Conservation (phyloP, 2,329 filamentous ascomycete species). For the Beauveria sp. region DNA sequence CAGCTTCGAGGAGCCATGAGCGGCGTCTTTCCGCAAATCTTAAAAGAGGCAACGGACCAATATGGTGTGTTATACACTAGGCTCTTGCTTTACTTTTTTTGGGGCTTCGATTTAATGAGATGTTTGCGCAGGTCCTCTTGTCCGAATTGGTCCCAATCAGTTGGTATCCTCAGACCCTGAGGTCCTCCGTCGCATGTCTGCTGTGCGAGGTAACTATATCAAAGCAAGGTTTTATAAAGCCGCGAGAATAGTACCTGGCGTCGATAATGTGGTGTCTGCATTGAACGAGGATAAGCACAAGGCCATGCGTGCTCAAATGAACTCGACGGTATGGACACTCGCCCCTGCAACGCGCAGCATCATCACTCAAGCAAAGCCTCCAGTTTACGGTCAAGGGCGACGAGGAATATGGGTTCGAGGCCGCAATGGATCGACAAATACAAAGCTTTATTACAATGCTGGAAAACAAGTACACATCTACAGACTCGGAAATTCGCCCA, state of each 20-base stretch:
- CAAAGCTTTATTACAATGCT: conserved; percentile 36
- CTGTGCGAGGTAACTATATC: conserved; percentile 28
- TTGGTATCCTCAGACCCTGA: conserved; percentile 32
- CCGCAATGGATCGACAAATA: conserved; percentile 32
- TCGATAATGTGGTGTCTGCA: conserved; percentile 45
- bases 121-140: conserved; percentile 22
- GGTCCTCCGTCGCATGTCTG: conserved; percentile 29
- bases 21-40: conserved; percentile 21
- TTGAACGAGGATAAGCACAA: conserved; percentile 36
- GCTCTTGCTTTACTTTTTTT: not conserved
- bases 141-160: conserved; percentile 36
- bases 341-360: not conserved
- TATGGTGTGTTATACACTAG: conserved; percentile 16
- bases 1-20: conserved; percentile 21
- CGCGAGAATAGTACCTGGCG: conserved; percentile 43
- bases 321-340: conserved; percentile 29
- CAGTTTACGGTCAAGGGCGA: conserved; percentile 46
- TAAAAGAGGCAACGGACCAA: conserved; percentile 18
- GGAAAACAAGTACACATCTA: conserved; percentile 38
- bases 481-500: conserved; percentile 22
- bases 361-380: conserved; percentile 4
- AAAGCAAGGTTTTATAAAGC: conserved; percentile 39
- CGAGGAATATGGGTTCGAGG: conserved; percentile 32
- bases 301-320: conserved; percentile 35
- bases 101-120: not conserved